These are phyloP conservation scores for Cutaneotrichosporon cyanovorans DNA, from an alignment of 1,284 basidiomycete species.

Conservation along the genomic window DNA sequence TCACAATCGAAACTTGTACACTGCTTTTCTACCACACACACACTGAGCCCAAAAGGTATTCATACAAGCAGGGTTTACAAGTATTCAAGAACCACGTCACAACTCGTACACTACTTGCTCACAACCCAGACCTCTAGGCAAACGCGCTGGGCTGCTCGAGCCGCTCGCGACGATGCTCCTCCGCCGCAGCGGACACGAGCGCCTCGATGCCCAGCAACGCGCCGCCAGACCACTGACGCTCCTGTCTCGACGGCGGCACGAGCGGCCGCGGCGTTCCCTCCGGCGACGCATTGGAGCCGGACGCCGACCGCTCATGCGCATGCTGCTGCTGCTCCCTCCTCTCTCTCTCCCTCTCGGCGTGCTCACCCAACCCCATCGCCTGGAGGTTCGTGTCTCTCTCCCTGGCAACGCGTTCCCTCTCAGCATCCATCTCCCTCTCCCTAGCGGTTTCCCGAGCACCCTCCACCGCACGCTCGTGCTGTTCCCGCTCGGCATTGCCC, in stretches of 20 bases:
- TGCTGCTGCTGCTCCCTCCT: no score
- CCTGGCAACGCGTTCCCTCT: not conserved
- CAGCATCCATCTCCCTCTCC: not conserved
- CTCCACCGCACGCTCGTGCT: not conserved
- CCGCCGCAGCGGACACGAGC: slow-evolving; percentile 33
- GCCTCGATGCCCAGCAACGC: slow-evolving; percentile 35
- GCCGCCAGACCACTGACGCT: slow-evolving; percentile 7
- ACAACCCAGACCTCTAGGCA: not conserved
- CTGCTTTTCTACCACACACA: no score
- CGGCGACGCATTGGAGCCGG: no score
- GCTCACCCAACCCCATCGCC: no score
- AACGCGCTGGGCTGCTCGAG: slow-evolving; percentile 11
- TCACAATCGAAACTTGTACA: not conserved
- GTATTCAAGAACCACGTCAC: not conserved
- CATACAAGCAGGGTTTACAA: not conserved
- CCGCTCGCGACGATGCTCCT: slow-evolving; percentile 26
- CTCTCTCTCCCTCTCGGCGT: no score
- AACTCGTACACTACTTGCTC: no score
- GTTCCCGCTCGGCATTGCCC: not conserved
- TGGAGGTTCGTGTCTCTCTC: not conserved
- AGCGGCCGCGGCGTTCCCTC: slow-evolving; percentile 8
- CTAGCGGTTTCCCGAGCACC: not conserved
- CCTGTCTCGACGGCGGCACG: slow-evolving; percentile 5
- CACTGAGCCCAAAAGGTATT: no score
- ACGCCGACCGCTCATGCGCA: no score